Percentiles rank a stretch among this genome's conserved stretches.
Evolutionary conservation across 495 filamentous ascomycete species (phyloP).

Genomic region (Penicillium roqueforti): DNA sequence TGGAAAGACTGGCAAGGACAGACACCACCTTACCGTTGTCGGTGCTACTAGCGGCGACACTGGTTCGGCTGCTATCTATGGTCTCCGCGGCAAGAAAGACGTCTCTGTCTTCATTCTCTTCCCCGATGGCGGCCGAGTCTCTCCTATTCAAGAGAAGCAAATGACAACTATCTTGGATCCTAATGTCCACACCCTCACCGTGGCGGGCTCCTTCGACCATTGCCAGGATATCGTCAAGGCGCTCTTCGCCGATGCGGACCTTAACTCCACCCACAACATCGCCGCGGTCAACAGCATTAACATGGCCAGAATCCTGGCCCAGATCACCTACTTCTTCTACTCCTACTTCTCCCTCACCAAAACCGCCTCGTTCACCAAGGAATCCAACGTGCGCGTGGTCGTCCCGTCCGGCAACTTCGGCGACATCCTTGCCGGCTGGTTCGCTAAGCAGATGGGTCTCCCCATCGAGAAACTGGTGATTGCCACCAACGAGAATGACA

Average conservation of each 20-base stretch:
- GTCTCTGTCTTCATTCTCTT: constrained; percentile 86
- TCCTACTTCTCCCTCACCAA: constrained; percentile 74
- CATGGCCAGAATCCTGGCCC: constrained; percentile 84
- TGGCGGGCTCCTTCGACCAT: constrained; percentile 89
- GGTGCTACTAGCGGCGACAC: constrained; percentile 94
- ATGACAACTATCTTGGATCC: constrained; percentile 87
- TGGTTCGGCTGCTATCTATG: constrained; percentile 92
- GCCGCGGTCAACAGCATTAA: constrained; percentile 56
- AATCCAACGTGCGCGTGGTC: constrained; percentile 68
- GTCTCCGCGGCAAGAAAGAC: constrained; percentile 95
- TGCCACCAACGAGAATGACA: constrained; percentile 92
- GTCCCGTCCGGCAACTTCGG: constrained; percentile 95
- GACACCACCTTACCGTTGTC: constrained; percentile 85
- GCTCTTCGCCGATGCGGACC: constrained; percentile 70
- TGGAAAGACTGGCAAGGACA: constrained; percentile 62
- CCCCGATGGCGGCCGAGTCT: constrained; percentile 74
- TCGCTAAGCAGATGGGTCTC: constrained; percentile 86
- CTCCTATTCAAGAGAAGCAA: constrained; percentile 80
- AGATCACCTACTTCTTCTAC: constrained; percentile 85
- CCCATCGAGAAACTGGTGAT: constrained; percentile 79
- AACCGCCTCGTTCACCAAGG: constrained; percentile 43
- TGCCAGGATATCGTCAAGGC: constrained; percentile 96
- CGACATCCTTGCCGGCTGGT: constrained; percentile 91
- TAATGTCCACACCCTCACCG: constrained; percentile 83
- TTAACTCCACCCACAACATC: constrained; percentile 57